Conservation (phyloP, 2,329 filamentous ascomycete genomes). For the Zymoseptoria crescenta region DNA sequence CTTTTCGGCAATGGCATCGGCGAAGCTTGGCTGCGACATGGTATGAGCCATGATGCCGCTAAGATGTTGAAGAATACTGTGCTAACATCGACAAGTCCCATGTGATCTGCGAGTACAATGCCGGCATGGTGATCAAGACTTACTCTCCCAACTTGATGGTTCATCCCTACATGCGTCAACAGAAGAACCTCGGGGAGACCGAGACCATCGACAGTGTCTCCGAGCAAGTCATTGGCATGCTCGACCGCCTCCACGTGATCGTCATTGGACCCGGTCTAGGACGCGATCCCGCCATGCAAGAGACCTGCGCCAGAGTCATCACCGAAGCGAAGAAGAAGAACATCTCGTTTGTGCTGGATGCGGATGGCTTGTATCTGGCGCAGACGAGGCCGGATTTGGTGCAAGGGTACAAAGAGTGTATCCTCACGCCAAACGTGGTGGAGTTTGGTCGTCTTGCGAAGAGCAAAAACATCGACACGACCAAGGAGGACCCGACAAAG, state of each 20-base stretch:
- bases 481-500: slow-evolving; percentile 42
- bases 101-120: slow-evolving; percentile 88
- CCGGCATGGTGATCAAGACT: slow-evolving; percentile 81
- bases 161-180: slow-evolving; percentile 86
- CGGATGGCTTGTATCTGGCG: slow-evolving; percentile 76
- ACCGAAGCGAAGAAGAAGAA: slow-evolving; percentile 62
- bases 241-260: slow-evolving; percentile 80
- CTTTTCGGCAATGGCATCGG: slow-evolving; percentile 96
- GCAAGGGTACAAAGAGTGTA: slow-evolving; percentile 70
- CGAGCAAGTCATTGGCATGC: slow-evolving; percentile 64
- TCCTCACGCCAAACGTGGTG: slow-evolving; percentile 90
- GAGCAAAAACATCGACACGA: slow-evolving; percentile 58
- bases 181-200: slow-evolving; percentile 47
- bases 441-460: slow-evolving; percentile 82
- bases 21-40: slow-evolving; percentile 83
- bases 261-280: slow-evolving; percentile 90
- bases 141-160: slow-evolving; percentile 99
- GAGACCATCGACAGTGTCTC: slow-evolving; percentile 58
- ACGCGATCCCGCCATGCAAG: slow-evolving; percentile 81
- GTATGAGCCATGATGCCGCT: slow-evolving; percentile 39
- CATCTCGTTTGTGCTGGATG: slow-evolving; percentile 82
- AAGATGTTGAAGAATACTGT: background rate
- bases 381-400: slow-evolving; percentile 69
- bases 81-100: slow-evolving; percentile 54
- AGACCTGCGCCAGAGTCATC: slow-evolving; percentile 72